Evolutionary conservation across 139 green algal genomes (phyloP), one percentile per base, ranked within the genome.

Genomic region (Eudorina sp.): DNA sequence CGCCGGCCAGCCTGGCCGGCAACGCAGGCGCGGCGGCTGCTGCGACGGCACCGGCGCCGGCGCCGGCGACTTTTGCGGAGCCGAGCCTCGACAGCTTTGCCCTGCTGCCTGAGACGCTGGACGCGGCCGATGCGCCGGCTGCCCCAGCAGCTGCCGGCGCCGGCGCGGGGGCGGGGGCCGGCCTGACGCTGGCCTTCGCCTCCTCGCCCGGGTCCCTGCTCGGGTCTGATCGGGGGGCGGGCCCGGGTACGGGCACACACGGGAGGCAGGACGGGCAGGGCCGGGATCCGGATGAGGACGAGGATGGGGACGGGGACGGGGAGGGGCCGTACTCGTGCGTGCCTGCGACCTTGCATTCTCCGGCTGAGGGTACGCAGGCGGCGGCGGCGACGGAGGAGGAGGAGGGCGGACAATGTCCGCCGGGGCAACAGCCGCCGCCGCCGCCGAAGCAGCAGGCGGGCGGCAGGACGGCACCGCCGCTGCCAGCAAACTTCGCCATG

Each of bases 261-360:
- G n/a, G n/a, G n/a, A 41, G 36, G 40, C 19, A 48, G 68, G 75
- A n/a, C 4, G 74, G 48, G n/a, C 19, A 40, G 3, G n/a, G n/a
- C n/a, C n/a, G n/a, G n/a, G n/a, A n/a, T n/a, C n/a, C n/a, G n/a
- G n/a, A n/a, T n/a, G 53, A 55, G 38, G 53, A 31, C 29, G 53
- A 84, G 40, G 79, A 45, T 18, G 58, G 34, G 40, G n/a, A 75
- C 3, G 79, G 25, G 16, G 76, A 84, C 21, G 76, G 13, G 16
- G 34, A 83, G 4, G 34, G 53, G 0, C 53, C 36, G 34, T 18
- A 72, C 19, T 51, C 53, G 23, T 72, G 53, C 13, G 77, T 84
- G 53, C 77, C 77, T 21, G 77, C 53, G 23, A 84, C 77, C 43
- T 53, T 84, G 51, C 48, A 40, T 14, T 83, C 72, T 4, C 72